Evolutionary conservation across 2,329 filamentous ascomycete genomes (phyloP), one percentile per base, ranked within the genome.

Genomic region (Teratosphaeria viscida): DNA sequence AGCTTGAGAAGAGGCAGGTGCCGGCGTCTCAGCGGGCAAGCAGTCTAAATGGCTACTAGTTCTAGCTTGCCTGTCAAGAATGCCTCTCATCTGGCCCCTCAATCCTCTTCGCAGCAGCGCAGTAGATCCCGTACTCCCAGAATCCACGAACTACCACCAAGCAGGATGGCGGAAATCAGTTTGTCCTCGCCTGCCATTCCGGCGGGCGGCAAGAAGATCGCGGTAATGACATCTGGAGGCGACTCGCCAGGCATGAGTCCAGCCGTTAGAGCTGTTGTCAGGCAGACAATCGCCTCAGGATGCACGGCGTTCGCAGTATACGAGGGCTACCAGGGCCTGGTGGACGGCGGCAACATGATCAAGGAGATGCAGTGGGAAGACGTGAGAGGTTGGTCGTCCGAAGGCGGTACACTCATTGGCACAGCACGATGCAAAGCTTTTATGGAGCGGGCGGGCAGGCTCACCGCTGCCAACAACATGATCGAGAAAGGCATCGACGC

Each of bases 161-260:
- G 16, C 43, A 49, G 43, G n/a, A 72, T 72, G 70, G 70, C 70
- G 37, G 62, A 71, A 57, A 63, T 70, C 58, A 66, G 60, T 49
- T 63, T 70, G n/a, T 56, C 61, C 49, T 70, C 70, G 54, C 69
- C 70, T 26, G 62, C 62, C 14, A 65, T 70, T 65, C 64, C 67
- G 8, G 59, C 59, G 27, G 67, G 67, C 59, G 82, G 81, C 73
- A 82, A 84, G 71, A 79, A 82, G 64, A 92, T 96, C 73, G 92
- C 87, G 65, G 85, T 96, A 74, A 90, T 96, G 87, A 96, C 92
- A 71, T 95, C 89, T 67, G 92, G 92, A 71, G 92, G 92, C 71
- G 92, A 96, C 81, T 90, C 90, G 65, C 92, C 90, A 2, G 92
- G 92, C 73, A 96, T 96, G 92, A 95, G 94, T 75, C 90, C 86